phyloP scores from a whole-genome alignment of 495 filamentous ascomycete species.

The Lophiostoma macrostomum region DNA sequence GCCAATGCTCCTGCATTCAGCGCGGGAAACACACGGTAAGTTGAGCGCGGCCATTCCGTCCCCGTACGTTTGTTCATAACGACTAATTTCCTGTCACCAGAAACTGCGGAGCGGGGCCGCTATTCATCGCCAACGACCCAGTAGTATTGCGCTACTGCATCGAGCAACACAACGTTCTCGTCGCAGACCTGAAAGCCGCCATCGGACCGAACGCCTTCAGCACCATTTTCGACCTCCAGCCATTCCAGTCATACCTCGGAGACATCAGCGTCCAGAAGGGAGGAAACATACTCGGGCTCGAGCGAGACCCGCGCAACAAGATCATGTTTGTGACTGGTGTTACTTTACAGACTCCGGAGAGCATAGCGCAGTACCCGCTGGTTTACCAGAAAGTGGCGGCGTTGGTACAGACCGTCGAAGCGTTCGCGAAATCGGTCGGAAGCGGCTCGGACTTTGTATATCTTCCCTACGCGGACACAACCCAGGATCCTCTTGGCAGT shows the following conservation, averaged over 20 bases:
- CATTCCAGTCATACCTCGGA: constrained; percentile 35
- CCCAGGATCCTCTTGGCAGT: constrained; percentile 4
- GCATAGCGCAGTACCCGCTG: too few species aligned
- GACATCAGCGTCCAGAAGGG: constrained; percentile 30
- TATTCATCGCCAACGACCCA: constrained; percentile 1
- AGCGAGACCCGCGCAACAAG: not conserved
- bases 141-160: not conserved
- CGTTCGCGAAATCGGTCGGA: not conserved
- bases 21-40: too few species aligned
- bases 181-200: not conserved
- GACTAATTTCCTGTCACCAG: not conserved
- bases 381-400: too few species aligned
- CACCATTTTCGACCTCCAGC: constrained; percentile 35
- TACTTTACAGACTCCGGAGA: not conserved
- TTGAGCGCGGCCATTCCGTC: too few species aligned
- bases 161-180: not conserved
- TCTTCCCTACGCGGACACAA: constrained; percentile 8
- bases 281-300: constrained; percentile 41
- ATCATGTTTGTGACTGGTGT: not conserved
- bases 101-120: not conserved
- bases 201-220: constrained; percentile 22
- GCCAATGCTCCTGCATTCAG: not conserved
- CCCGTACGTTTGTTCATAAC: too few species aligned
- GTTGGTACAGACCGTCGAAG: constrained; percentile 1
- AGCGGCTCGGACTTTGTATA: not conserved